phyloP scores from a whole-genome alignment of 495 filamentous ascomycete genomes.

The Neurospora sp. region DNA sequence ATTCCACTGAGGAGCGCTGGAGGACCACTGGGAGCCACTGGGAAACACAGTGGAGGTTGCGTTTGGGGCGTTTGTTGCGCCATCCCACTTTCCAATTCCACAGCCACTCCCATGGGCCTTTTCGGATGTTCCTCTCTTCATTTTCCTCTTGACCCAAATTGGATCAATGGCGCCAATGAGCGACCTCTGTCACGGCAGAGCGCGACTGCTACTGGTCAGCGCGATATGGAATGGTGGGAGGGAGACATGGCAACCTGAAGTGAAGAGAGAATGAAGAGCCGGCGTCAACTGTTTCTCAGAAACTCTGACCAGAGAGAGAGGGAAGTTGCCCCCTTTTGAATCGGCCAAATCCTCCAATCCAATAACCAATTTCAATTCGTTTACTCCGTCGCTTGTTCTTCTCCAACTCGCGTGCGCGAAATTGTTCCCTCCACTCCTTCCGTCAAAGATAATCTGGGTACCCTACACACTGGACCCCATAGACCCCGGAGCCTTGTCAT shows the following conservation, averaged over 20 bases:
- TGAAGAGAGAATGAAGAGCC: not conserved
- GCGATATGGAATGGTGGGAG: not conserved
- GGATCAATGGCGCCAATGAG: not conserved
- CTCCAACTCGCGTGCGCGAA: not conserved
- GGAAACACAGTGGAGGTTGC: not conserved
- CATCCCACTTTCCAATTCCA: not conserved
- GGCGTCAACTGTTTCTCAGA: not conserved
- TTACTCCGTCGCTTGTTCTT: not conserved
- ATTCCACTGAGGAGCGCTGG: not conserved
- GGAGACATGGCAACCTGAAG: not conserved
- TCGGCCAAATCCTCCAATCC: not conserved
- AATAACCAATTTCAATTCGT: not conserved
- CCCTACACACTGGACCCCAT: not conserved
- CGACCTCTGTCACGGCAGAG: not conserved
- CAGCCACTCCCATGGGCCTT: not conserved
- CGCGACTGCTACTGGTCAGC: not conserved
- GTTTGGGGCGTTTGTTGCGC: not conserved
- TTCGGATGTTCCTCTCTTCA: not conserved
- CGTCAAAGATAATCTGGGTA: not conserved
- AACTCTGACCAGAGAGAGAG: not conserved
- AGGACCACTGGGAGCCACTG: not conserved
- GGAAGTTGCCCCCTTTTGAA: conserved; percentile 1
- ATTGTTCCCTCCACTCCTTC: not conserved
- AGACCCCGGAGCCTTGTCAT: not conserved
- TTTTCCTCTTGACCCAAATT: not conserved